A percentile compares a stretch with the other conserved stretches of the same genome.
These are phyloP conservation scores for Avena eriantha DNA, from an alignment of 176 grass and related monocot species.

Conservation along the genomic window DNA sequence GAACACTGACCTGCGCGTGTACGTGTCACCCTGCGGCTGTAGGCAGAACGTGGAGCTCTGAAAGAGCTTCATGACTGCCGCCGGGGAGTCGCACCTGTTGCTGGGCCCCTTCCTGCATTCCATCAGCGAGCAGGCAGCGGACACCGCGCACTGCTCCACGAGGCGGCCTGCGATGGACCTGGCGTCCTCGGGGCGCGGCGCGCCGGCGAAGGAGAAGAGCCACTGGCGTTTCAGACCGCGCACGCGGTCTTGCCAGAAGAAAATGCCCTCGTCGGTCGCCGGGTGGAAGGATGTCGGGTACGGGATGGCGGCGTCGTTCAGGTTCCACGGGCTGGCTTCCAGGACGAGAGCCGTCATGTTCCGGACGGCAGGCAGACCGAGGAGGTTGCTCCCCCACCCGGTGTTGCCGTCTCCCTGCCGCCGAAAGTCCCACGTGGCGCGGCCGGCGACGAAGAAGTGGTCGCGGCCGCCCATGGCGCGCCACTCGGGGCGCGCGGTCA, in stretches of 20 bases:
- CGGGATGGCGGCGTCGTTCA: conserved; percentile 74
- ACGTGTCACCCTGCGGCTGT: conserved; percentile 60
- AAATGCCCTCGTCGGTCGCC: conserved; percentile 55
- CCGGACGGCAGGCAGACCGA: conserved; percentile 53
- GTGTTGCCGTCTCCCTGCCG: conserved; percentile 35
- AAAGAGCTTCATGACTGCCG: conserved; percentile 62
- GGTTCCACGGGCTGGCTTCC: conserved; percentile 74
- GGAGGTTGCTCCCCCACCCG: conserved; percentile 73
- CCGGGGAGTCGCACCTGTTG: conserved; percentile 57
- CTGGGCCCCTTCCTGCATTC: conserved; percentile 48
- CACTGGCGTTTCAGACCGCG: conserved; percentile 42
- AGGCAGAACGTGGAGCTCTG: conserved; percentile 85
- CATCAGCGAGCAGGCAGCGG: conserved; percentile 56
- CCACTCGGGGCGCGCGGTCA: conserved; percentile 63
- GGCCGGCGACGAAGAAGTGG: conserved; percentile 82
- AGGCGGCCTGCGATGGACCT: conserved; percentile 61
- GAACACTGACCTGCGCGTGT: conserved; percentile 58
- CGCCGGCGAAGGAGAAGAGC: conserved; percentile 85
- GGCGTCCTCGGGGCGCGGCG: conserved; percentile 40
- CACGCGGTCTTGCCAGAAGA: conserved; percentile 63
- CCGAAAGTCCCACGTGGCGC: conserved; percentile 82
- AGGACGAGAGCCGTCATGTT: conserved; percentile 85
- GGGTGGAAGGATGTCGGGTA: conserved; percentile 86
- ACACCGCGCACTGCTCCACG: conserved; percentile 65
- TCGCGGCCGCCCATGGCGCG: conserved; percentile 65